phyloP scores from a whole-genome alignment of 139 green algal species.

The Coelastrella sp. region DNA sequence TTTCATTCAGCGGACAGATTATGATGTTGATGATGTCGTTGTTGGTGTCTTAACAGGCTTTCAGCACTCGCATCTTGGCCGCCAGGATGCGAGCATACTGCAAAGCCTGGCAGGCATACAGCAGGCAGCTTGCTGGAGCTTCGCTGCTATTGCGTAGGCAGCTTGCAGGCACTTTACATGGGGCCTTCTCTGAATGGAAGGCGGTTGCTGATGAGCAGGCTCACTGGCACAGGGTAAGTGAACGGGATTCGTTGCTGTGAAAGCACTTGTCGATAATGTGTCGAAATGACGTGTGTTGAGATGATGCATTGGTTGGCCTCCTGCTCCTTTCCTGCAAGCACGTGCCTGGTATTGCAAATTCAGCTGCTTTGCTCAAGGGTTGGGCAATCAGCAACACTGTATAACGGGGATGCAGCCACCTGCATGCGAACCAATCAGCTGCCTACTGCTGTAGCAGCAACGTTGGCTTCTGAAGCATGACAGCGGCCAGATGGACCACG shows the following conservation, averaged over 20 bases:
- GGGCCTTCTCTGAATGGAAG: slow-evolving; percentile 26
- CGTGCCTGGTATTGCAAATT: too few relatives aligned
- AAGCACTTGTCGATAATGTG: neutral
- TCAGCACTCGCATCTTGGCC: neutral
- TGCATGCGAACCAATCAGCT: too few relatives aligned
- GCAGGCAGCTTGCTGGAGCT: neutral
- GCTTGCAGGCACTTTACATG: slow-evolving; percentile 12
- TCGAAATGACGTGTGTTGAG: neutral
- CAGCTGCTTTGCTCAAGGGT: too few relatives aligned
- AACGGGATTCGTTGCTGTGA: neutral
- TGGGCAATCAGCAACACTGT: too few relatives aligned
- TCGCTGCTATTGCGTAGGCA: slow-evolving; percentile 7
- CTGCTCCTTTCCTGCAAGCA: too few relatives aligned
- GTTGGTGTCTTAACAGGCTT: neutral
- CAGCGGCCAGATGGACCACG: too few relatives aligned
- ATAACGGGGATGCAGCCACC: too few relatives aligned
- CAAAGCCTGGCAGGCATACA: slow-evolving; percentile 11
- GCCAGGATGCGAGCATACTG: slow-evolving; percentile 12
- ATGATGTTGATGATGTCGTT: neutral
- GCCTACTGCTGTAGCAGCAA: too few relatives aligned
- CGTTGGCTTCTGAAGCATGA: too few relatives aligned
- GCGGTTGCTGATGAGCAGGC: neutral
- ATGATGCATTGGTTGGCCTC: too few relatives aligned
- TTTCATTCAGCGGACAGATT: too few relatives aligned
- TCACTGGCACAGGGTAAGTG: slow-evolving; percentile 32